Conservation (phyloP, 1,139 yeast genomes). For the Wickerhamomyces sp. region DNA sequence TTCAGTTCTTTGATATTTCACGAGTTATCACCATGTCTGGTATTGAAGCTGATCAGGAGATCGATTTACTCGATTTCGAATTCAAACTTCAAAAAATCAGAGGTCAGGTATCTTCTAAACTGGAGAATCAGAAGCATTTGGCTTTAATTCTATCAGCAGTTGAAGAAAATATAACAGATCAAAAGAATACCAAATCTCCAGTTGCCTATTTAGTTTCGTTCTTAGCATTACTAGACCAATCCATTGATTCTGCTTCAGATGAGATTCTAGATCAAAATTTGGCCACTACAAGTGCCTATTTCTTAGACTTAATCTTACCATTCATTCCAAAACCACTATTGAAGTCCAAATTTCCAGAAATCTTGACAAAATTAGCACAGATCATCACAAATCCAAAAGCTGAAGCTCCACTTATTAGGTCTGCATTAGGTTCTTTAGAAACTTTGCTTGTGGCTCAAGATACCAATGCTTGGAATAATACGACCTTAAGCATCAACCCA, state of each 20-base stretch:
- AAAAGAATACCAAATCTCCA: conserved; percentile 51
- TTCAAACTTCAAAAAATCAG: conserved; percentile 67
- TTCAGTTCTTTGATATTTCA: too few relatives aligned
- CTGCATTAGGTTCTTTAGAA: conserved; percentile 84
- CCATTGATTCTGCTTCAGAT: conserved; percentile 48
- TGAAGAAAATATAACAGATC: conserved; percentile 83
- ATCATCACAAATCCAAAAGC: conserved; percentile 64
- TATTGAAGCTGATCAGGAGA: conserved; percentile 37
- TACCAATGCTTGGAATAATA: conserved; percentile 63
- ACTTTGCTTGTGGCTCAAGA: conserved; percentile 78
- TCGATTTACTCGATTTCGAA: conserved; percentile 56
- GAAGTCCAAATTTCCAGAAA: conserved; percentile 68
- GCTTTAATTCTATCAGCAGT: conserved; percentile 79
- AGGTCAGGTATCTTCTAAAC: conserved; percentile 63
- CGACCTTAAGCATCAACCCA: conserved; percentile 58
- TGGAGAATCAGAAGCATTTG: conserved; percentile 77
- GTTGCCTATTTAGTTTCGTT: conserved; percentile 84
- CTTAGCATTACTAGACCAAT: conserved; percentile 73
- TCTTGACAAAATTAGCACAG: conserved; percentile 76
- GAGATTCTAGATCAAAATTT: conserved; percentile 52
- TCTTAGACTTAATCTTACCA: conserved; percentile 77
- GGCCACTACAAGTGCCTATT: conserved; percentile 74
- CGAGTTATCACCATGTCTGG: neutral
- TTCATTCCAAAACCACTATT: conserved; percentile 65
- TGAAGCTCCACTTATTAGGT: conserved; percentile 80